Evolutionary conservation across 2,329 filamentous ascomycete genomes (phyloP), one percentile per base, ranked within the genome.

Genomic region (Penicillium glabrum): DNA sequence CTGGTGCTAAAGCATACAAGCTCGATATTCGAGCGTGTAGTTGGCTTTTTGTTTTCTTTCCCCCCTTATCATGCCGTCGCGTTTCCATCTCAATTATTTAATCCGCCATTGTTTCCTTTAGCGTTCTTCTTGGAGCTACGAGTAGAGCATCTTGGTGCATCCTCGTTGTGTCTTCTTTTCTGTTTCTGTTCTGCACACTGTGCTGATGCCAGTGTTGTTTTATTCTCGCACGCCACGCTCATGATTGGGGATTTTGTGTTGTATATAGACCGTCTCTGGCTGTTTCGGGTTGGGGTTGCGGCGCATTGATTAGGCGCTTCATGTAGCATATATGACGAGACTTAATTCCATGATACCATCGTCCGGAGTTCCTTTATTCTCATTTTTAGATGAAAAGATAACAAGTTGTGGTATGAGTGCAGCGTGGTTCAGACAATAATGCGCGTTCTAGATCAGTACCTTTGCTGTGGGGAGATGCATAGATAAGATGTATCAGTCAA

Each of bases 1-100:
- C 45, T 99, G 95, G 90, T 99, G 95, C 80, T 98, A 79, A 79
- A 56, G 39, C 39, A 21, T 23, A 23, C 19, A 23, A 41, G 6
- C 39, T 41, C 19, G n/a, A 14, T 11, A 41, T 23, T 41, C 7
- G 10, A 21, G 39, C 19, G 4, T 41, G 6, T 21, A 5, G 58
- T 47, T 29, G 41, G 35, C 37, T 45, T 46, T 35, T 23, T 26
- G 51, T 51, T 59, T 46, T 46, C 46, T 58, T 48, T 48, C 21
- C 39, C 58, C 27, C 14, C 39, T 50, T 44, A n/a, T 58, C 53
- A 58, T 56, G 56, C 43, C 56, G 29, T 61, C 58, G 47, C 54
- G 61, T 64, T 60, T 41, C 33, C 29, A 48, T 59, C 53, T 52
- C 47, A 45, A 53, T 39, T 57, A 48, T 58, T 58, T 66, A 61